Base-by-base conservation (phyloP, 2,329 filamentous ascomycete genomes). In the Sporothrix phasma region DNA sequence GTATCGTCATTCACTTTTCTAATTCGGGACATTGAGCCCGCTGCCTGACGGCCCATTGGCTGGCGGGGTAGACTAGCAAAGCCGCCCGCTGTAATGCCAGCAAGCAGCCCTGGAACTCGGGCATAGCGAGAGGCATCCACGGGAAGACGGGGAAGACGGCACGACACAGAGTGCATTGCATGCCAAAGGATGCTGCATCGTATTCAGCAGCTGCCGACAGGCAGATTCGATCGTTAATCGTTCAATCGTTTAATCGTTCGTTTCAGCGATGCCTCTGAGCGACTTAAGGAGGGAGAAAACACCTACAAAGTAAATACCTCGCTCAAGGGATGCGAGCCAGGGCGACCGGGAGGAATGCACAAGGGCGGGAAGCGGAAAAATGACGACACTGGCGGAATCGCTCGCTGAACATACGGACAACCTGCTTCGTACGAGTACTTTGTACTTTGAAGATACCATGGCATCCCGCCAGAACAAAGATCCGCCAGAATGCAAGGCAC, bases 1-100 rank as follows among this genome's bases (percentile, higher is more conserved):
- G 54, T 45, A 19, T 56, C 8, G 19, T 46, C 56, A 69, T 66
- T 70, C 76, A 75, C 74, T 76, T 75, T 76, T 75, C 75, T 76
- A 75, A 76, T 72, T 76, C 72, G 71, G 73, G 73, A 68, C 47
- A 63, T 66, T 68, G 66, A 43, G 45, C 17, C 43, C 45, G 24
- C 66, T 69, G 69, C 68, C 67, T 61, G 66, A 6, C 46, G 29
- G 39, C 61, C 39, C 43, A 65, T 64, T 56, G 49, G 61, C 61
- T 53, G 41, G 61, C 17, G 17, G 26, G 11, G 15, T 24, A 26
- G n/a, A 46, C 41, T 37, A 37, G 51, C 1, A 29, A 22, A 10
- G n/a, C 58, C 4, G 39, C 26, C 8, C 45, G 51, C 51, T 54
- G 51, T 39, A 24, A 56, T 17, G 19, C n/a, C 51, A 56, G 51